phyloP scores from a whole-genome alignment of 192 early-diverging fungal genomes.

The Allomyces arbusculus region DNA sequence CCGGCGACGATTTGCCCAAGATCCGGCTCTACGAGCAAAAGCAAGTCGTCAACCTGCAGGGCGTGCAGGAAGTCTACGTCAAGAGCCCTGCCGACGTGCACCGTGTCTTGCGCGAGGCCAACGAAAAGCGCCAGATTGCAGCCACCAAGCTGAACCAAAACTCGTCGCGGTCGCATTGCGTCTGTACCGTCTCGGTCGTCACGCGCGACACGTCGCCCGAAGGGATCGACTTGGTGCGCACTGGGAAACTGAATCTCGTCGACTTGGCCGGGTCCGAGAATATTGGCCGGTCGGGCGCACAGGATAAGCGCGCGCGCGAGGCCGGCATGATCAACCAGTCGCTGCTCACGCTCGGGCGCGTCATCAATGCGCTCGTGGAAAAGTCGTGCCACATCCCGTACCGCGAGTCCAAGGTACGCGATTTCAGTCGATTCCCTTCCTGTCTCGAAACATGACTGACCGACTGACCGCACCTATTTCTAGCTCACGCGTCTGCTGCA shows the following conservation, averaged over 20 bases:
- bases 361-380: constrained; percentile 44
- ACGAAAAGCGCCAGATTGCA: constrained; percentile 52
- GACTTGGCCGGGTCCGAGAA: constrained; percentile 92
- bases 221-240: constrained; percentile 72
- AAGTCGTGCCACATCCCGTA: constrained; percentile 45
- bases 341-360: constrained; percentile 44
- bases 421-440: too few relatives aligned
- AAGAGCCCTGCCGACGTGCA: constrained; percentile 55
- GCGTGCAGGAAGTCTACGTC: constrained; percentile 56
- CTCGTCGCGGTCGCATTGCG: constrained; percentile 56
- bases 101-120: constrained; percentile 45
- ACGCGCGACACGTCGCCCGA: constrained; percentile 61
- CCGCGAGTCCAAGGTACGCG: background rate
- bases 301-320: constrained; percentile 59
- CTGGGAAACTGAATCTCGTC: constrained; percentile 88
- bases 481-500: constrained; percentile 70
- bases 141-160: constrained; percentile 77
- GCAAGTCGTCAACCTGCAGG: constrained; percentile 59
- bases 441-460: too few relatives aligned
- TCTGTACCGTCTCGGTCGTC: constrained; percentile 77
- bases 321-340: constrained; percentile 80
- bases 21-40: constrained; percentile 57
- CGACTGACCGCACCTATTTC: too few relatives aligned
- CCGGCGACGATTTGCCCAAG: constrained; percentile 24
- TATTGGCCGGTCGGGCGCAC: constrained; percentile 72